Percentiles rank a stretch among this genome's conserved stretches.
These are phyloP conservation scores for Miscanthus lutarioriparius DNA, from an alignment of 176 grass and related monocot species.

Conservation along the genomic window DNA sequence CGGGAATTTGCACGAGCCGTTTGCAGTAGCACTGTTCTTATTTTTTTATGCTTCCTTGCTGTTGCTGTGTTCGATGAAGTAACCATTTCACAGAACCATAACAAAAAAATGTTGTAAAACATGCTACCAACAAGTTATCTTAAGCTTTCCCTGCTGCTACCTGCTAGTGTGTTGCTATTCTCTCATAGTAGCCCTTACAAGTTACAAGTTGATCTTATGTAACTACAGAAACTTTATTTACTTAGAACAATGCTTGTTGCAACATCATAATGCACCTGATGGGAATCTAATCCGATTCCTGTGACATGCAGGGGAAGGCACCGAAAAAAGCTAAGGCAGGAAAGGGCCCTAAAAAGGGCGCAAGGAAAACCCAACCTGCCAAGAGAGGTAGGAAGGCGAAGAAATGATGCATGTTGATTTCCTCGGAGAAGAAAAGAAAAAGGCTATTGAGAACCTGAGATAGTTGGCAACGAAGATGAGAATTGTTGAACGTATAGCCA, in stretches of 20 bases:
- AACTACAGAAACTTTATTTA: no score
- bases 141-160: no score
- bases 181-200: neutral
- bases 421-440: no score
- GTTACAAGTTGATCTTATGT: no score
- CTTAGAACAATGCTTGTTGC: neutral
- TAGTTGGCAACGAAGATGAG: no score
- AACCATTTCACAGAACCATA: neutral
- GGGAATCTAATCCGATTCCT: neutral
- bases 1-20: neutral
- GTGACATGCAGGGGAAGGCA: constrained; percentile 42
- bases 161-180: neutral
- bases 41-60: neutral
- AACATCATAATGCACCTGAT: neutral
- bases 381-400: constrained; percentile 75
- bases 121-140: neutral
- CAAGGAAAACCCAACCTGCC: constrained; percentile 52
- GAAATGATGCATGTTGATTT: constrained; percentile 44
- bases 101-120: neutral
- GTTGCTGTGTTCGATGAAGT: neutral
- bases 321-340: constrained; percentile 73
- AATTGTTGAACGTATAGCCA: neutral
- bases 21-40: neutral
- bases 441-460: neutral
- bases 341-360: constrained; percentile 55